Conservation (phyloP, 345 rosid species). For the Luvunga scandens region DNA sequence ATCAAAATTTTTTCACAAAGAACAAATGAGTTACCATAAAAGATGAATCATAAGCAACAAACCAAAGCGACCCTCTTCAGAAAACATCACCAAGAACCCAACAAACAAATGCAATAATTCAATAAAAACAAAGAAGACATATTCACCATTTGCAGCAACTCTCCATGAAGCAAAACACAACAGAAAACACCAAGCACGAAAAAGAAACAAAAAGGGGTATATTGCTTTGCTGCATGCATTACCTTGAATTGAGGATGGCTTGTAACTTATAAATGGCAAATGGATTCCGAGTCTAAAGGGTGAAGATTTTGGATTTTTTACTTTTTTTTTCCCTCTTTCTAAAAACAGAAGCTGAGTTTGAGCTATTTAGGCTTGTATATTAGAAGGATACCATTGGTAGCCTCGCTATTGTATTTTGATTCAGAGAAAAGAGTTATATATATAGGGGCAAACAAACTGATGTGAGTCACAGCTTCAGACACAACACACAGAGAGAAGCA, state of each 20-base stretch:
- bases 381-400: background rate
- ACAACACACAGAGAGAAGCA: background rate
- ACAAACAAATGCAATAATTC: background rate
- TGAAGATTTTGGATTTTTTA: slow-evolving; percentile 7
- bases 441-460: background rate
- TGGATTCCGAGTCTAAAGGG: slow-evolving; percentile 6
- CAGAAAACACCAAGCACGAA: background rate
- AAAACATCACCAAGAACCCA: slow-evolving; percentile 1
- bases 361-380: background rate
- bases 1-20: background rate
- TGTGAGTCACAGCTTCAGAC: too few relatives aligned
- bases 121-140: background rate
- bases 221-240: slow-evolving; percentile 10
- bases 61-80: background rate
- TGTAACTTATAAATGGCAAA: background rate
- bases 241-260: slow-evolving; percentile 41
- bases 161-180: background rate
- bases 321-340: slow-evolving; percentile 9
- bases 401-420: background rate
- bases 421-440: background rate
- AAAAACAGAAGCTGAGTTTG: background rate
- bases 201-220: background rate
- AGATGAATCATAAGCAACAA: background rate
- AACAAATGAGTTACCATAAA: background rate
- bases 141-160: background rate